Evolutionary conservation across 352 stramenopile species (phyloP), one percentile per base, ranked within the genome.

Genomic region (Pythium rishiriense): DNA sequence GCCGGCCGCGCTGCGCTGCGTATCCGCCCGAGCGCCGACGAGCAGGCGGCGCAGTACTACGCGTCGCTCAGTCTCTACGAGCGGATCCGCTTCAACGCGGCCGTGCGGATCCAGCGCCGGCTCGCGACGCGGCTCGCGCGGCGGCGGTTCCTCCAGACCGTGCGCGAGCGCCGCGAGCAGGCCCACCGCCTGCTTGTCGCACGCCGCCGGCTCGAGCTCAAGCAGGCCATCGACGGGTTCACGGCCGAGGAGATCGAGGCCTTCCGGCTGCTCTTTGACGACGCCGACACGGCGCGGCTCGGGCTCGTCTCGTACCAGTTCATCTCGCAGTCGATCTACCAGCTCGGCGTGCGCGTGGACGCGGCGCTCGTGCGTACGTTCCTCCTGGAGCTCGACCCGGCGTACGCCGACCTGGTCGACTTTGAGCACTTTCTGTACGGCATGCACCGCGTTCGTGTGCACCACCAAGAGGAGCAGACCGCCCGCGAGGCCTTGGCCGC

Each of bases 351-450:
- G 5, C 68, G 75, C 22, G 84, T 91, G 3, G 53, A 81, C 11
- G 51, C 75, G 0, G 60, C 70, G 0, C 73, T 78, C 43, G 84
- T 93, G 4, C 76, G 69, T 2, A 52, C 75, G 17, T 76, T 87
- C 54, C 66, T 93, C 1, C 15, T 70, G 28, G 75, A 72, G 0
- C 73, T 90, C 9, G 84, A 93, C 29, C 80, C 81, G 1, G 84
- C 81, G 22, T 93, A 88, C 49, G 80, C 78, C 10, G 84, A 93
- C 25, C 75, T 93, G 1, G 83, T 93, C 10, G 84, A 93, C 68
- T 85, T 91, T 51, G 84, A 93, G 47, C 83, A 93, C 59, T 93
- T 91, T 63, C 43, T 93, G 10, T 93, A 88, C 50, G 84, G 79
- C 58, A 93, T 93, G 84, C 81, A 90, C 62, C 87, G 82, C 54